Conservation (phyloP, 1,139 yeast genomes). For the Candida glucosophila region DNA sequence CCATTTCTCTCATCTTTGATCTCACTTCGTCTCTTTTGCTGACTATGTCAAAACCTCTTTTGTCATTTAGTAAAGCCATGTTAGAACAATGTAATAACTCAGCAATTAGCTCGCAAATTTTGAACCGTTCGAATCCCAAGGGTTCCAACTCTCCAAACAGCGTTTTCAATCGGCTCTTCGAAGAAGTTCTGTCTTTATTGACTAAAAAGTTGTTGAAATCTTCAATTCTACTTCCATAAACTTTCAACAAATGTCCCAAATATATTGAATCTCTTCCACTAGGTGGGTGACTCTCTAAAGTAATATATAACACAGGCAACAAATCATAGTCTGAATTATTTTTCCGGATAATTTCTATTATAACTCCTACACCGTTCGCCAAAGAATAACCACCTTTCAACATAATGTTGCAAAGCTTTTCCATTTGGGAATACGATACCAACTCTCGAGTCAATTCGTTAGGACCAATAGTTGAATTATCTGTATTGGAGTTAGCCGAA, state of each 20-base stretch:
- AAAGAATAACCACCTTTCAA: constrained; percentile 84
- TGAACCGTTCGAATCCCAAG: constrained; percentile 89
- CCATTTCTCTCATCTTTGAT: constrained; percentile 34
- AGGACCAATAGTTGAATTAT: constrained; percentile 89
- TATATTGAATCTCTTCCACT: constrained; percentile 92
- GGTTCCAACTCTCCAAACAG: constrained; percentile 61
- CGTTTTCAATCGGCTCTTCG: constrained; percentile 39
- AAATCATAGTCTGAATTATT: constrained; percentile 94
- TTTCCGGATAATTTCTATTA: constrained; percentile 89
- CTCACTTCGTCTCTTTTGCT: constrained; percentile 68
- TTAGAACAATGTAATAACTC: constrained; percentile 93
- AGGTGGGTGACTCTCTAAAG: constrained; percentile 90
- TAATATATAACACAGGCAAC: constrained; percentile 78
- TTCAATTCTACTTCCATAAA: constrained; percentile 71
- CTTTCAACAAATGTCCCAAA: constrained; percentile 74
- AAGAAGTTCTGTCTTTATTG: constrained; percentile 15
- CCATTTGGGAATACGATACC: constrained; percentile 62
- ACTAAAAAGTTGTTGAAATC: constrained; percentile 42
- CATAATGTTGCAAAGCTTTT: constrained; percentile 72
- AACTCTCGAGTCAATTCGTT: constrained; percentile 88
- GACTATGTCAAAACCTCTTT: constrained; percentile 73
- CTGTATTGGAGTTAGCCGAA: constrained; percentile 68
- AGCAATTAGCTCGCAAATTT: constrained; percentile 90
- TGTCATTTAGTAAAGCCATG: constrained; percentile 88
- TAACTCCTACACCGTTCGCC: constrained; percentile 92